Base-by-base conservation (phyloP, 2,329 filamentous ascomycete genomes). In the Trichophyton simii region DNA sequence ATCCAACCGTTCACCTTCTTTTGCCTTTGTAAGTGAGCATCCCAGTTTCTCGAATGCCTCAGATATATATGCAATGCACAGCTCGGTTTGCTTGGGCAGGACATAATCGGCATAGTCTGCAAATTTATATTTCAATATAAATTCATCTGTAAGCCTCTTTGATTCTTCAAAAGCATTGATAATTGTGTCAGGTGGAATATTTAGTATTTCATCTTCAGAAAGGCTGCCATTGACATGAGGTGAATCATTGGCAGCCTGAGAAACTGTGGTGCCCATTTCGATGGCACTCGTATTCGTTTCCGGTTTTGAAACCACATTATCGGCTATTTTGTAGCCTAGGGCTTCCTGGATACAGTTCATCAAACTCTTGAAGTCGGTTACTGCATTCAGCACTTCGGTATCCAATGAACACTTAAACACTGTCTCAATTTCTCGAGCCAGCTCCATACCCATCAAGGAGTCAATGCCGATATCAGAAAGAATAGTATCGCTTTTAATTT, bases 381-480 rank as follows among this genome's bases (percentile, higher is more conserved):
- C 42, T 8, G 38, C 38, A n/a, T 57, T 61, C n/a, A 61, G 50
- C 1, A 48, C 60, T 46, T 15, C 63, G 4, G 62, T 58, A 20
- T 42, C 46, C 11, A 62, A 46, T 8, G 57, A 54, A 15, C 46
- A 54, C 15, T 63, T 60, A 57, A 64, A 63, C 57, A 58, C 60
- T 11, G 50, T 34, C 25, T 63, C 55, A 11, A 65, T 50, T 31
- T 61, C 62, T 13, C 62, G 60, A 18, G 62, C 58, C 55, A 64
- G 46, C 22, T 62, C 79, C 75, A 79, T 80, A 0, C 72, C 76
- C 73, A 79, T 76, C 0, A 81, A 69, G 0, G 79, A 81, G 66
- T 81, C 79, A 36, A 81, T 78, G 0, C 79, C 79, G 2, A 80
- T 61, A 44, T 79, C 75, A 5, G 69, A 72, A n/a, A 80, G 69